Evolutionary conservation across 2,329 filamentous ascomycete genomes (phyloP).

Genomic region (Fusarium redolens): DNA sequence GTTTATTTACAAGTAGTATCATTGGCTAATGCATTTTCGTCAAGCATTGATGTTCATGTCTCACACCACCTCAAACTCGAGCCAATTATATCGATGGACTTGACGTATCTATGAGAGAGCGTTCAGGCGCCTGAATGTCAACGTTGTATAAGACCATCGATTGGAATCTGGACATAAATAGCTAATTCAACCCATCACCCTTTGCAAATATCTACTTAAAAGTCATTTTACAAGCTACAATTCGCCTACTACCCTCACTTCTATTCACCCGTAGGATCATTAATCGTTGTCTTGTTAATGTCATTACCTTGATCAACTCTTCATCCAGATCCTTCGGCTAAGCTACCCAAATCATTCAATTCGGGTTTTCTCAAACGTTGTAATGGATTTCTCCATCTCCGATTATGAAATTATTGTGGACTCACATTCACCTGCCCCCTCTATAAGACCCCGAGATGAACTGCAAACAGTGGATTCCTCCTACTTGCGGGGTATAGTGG

Average conservation of each 20-base stretch:
- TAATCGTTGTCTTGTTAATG: background rate
- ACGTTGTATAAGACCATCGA: background rate
- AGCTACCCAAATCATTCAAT: background rate
- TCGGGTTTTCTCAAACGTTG: background rate
- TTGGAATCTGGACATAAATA: background rate
- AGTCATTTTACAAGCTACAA: background rate
- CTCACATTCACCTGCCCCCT: background rate
- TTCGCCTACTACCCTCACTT: background rate
- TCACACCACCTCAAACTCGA: background rate
- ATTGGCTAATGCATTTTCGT: background rate
- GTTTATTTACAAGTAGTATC: background rate
- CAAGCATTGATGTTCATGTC: background rate
- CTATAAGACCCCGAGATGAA: background rate
- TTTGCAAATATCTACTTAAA: background rate
- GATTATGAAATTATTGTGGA: slow-evolving; percentile 16
- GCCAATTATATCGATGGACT: background rate
- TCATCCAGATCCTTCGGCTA: background rate
- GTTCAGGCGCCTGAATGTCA: background rate
- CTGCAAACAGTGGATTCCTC: background rate
- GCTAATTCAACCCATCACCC: no score
- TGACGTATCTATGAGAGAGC: background rate
- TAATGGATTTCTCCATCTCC: slow-evolving; percentile 3
- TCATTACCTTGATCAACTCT: background rate
- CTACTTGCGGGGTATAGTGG: slow-evolving; percentile 23
- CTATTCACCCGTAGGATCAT: background rate